A percentile compares a stretch with the other conserved stretches of the same genome.
These are phyloP conservation scores for Hypoxylon sp. DNA, from an alignment of 2,329 filamentous ascomycete genomes.

Conservation along the genomic window DNA sequence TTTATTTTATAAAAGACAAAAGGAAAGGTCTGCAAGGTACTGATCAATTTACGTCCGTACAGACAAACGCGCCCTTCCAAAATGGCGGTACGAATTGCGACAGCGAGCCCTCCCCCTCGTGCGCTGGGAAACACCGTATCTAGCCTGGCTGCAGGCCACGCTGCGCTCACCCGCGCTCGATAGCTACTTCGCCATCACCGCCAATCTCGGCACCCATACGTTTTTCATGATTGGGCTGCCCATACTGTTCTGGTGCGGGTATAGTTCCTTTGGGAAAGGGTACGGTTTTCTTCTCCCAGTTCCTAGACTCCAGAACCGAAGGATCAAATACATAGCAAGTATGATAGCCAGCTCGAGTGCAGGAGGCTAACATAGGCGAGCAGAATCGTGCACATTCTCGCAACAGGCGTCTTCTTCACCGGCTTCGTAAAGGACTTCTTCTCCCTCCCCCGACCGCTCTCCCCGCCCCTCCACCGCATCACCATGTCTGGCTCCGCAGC, in stretches of 20 bases:
- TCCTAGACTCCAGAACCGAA: not conserved
- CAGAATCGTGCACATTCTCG: conserved; percentile 81
- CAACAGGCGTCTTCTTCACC: conserved; percentile 85
- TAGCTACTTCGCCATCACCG: conserved; percentile 96
- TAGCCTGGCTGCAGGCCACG: conserved; percentile 86
- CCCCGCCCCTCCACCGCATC: conserved; percentile 91
- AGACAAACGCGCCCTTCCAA: conserved; percentile 87
- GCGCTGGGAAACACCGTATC: conserved; percentile 94
- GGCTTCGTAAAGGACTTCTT: conserved; percentile 95
- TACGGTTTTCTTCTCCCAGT: conserved; percentile 63
- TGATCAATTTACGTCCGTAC: conserved; percentile 23
- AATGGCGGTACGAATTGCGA: conserved; percentile 90
- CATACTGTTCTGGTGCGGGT: conserved; percentile 96
- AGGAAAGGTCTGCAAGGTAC: conserved; percentile 9
- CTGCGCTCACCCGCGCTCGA: conserved; percentile 88
- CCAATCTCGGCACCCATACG: conserved; percentile 96
- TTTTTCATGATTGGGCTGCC: conserved; percentile 98
- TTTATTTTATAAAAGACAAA: not conserved
- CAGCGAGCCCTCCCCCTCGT: conserved; percentile 87
- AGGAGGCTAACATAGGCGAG: conserved; percentile 28
- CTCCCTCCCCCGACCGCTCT: conserved; percentile 91
- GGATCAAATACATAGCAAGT: not conserved
- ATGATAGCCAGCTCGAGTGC: conserved; percentile 5
- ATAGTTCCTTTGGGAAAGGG: conserved; percentile 87
- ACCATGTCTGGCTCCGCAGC: conserved; percentile 97